Conservation (phyloP, 371 early-diverging fungal genomes). For the Batrachochytrium dendrobatidis region DNA sequence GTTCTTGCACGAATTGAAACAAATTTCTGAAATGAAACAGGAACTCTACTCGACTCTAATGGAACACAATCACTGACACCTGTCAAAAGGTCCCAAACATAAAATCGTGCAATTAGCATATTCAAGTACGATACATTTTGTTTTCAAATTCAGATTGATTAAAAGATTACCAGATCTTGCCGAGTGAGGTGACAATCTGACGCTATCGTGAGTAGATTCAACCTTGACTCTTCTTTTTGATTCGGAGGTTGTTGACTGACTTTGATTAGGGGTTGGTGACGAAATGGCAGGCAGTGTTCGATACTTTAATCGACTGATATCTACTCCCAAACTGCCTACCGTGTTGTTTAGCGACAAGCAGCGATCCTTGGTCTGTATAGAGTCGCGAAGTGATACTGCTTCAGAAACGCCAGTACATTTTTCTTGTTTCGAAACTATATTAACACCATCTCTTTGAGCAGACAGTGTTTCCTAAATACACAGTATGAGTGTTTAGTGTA, state of each 20-base stretch:
- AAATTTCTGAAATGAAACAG: constrained; percentile 22
- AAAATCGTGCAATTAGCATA: not conserved
- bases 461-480: too few relatives aligned
- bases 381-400: not conserved
- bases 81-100: too few relatives aligned
- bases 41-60: too few relatives aligned
- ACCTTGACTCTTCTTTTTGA: not conserved
- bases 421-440: too few relatives aligned
- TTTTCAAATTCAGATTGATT: too few relatives aligned
- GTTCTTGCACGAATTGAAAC: constrained; percentile 22
- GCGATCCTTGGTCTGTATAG: not conserved
- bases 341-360: not conserved
- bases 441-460: too few relatives aligned
- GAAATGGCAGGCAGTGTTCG: constrained; percentile 23
- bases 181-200: not conserved
- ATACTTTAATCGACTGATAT: constrained; percentile 21
- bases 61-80: too few relatives aligned
- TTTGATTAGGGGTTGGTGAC: constrained; percentile 4
- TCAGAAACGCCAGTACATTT: not conserved
- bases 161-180: not conserved
- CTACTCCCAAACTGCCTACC: not conserved
- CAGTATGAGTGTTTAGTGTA: too few relatives aligned
- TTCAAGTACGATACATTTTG: not conserved
- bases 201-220: not conserved
- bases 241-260: not conserved